These are phyloP conservation scores for Cyclanthera cordifolia DNA, from an alignment of 306 rosid genomes.

Conservation along the genomic window DNA sequence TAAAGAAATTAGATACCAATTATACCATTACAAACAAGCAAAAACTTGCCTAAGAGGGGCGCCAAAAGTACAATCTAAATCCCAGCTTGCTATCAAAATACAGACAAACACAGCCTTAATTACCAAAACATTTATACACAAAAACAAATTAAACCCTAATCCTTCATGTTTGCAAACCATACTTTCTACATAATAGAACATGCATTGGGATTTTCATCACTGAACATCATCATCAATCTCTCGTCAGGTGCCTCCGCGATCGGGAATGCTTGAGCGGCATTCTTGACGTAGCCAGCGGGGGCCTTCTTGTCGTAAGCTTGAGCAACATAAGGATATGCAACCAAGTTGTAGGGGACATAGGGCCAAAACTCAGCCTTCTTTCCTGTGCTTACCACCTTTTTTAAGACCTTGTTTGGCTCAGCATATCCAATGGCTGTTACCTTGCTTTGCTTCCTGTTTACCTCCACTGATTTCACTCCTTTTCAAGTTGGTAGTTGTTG, in stretches of 20 bases:
- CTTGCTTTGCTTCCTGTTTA: conserved; percentile 58
- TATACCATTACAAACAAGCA: background rate
- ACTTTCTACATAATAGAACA: conserved; percentile 53
- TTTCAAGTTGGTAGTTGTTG: background rate
- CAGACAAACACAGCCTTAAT: background rate
- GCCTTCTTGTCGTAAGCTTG: conserved; percentile 88
- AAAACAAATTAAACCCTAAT: background rate
- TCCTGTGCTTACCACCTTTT: conserved; percentile 68
- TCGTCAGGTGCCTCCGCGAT: conserved; percentile 49
- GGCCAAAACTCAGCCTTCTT: conserved; percentile 92
- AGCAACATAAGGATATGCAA: conserved; percentile 70
- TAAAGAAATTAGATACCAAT: too few relatives aligned
- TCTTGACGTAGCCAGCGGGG: conserved; percentile 73
- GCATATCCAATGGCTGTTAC: conserved; percentile 68
- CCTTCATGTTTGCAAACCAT: background rate
- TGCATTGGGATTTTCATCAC: conserved; percentile 85
- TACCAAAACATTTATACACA: background rate
- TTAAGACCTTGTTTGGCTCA: conserved; percentile 72
- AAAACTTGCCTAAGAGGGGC: too few relatives aligned
- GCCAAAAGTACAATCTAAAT: background rate
- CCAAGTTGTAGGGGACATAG: conserved; percentile 67
- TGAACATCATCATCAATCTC: conserved; percentile 44
- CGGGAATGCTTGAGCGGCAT: conserved; percentile 40
- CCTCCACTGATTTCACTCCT: conserved; percentile 64
- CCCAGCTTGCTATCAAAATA: background rate